phyloP scores from a whole-genome alignment of 73 alveolate species.

The Loxodes magnus region DNA sequence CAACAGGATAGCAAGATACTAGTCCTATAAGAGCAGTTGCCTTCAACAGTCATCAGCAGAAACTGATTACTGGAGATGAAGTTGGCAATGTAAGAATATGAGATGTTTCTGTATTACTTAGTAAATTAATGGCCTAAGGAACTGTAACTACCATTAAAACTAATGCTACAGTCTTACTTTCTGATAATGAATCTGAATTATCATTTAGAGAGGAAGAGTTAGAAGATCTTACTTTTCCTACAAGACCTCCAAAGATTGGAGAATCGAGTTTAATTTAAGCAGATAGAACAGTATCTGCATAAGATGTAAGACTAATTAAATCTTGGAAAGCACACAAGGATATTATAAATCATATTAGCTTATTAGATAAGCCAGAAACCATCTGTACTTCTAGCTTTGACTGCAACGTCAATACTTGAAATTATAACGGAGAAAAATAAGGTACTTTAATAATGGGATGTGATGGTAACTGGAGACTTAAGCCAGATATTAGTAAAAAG shows the following conservation, averaged over 20 bases:
- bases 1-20: slow-evolving; percentile 65
- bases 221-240: slow-evolving; percentile 52
- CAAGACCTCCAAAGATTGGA: slow-evolving; percentile 31
- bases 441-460: slow-evolving; percentile 89
- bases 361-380: slow-evolving; percentile 57
- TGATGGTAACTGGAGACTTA: slow-evolving; percentile 82
- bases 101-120: slow-evolving; percentile 58
- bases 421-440: slow-evolving; percentile 47
- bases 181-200: slow-evolving; percentile 20
- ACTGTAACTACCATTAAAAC: slow-evolving; percentile 30
- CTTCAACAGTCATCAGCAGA: slow-evolving; percentile 57
- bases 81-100: slow-evolving; percentile 90
- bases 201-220: slow-evolving; percentile 26
- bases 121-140: slow-evolving; percentile 54
- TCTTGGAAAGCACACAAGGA: slow-evolving; percentile 85
- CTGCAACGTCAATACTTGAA: slow-evolving; percentile 88
- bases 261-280: slow-evolving; percentile 25
- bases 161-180: slow-evolving; percentile 18
- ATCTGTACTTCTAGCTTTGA: slow-evolving; percentile 87
- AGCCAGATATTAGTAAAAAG: slow-evolving; percentile 61
- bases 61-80: slow-evolving; percentile 91
- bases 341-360: slow-evolving; percentile 81
- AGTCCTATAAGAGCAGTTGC: slow-evolving; percentile 86
- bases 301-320: slow-evolving; percentile 19
- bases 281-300: slow-evolving; percentile 33